These are phyloP conservation scores for Penicillium cataractarum DNA, from an alignment of 495 filamentous ascomycete species.

Conservation along the genomic window DNA sequence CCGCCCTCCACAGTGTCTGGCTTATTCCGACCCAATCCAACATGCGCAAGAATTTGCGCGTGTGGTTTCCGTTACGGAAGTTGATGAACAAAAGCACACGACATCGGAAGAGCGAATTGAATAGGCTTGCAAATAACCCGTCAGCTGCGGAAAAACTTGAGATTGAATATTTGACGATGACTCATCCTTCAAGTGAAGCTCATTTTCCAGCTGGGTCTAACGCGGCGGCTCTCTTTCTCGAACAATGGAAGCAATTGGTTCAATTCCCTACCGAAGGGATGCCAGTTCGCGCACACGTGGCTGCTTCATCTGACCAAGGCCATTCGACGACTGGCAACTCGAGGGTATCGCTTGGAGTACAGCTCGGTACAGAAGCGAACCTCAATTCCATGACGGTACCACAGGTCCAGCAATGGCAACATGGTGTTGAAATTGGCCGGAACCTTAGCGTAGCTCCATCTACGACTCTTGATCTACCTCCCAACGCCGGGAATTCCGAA, in stretches of 20 bases:
- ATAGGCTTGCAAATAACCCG: slow-evolving; percentile 37
- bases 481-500: not conserved
- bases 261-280: not conserved
- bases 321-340: not conserved
- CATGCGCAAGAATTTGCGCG: slow-evolving; percentile 42
- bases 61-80: slow-evolving; percentile 59
- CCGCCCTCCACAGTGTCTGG: slow-evolving; percentile 53
- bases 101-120: slow-evolving; percentile 47
- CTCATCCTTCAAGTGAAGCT: slow-evolving; percentile 38
- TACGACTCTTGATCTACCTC: not conserved
- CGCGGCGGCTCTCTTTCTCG: slow-evolving; percentile 32
- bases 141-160: slow-evolving; percentile 33
- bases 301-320: not conserved
- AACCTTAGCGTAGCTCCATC: not conserved
- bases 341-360: not conserved
- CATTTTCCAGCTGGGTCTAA: slow-evolving; percentile 28
- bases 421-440: not conserved
- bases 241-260: slow-evolving; percentile 44
- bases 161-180: slow-evolving; percentile 31
- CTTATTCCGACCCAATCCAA: slow-evolving; percentile 41
- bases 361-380: not conserved
- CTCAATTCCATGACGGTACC: not conserved
- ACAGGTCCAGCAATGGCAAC: not conserved
- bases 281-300: not conserved
- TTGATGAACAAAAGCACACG: slow-evolving; percentile 53